phyloP scores from a whole-genome alignment of 345 rosid species.

The Camelina sativa region DNA sequence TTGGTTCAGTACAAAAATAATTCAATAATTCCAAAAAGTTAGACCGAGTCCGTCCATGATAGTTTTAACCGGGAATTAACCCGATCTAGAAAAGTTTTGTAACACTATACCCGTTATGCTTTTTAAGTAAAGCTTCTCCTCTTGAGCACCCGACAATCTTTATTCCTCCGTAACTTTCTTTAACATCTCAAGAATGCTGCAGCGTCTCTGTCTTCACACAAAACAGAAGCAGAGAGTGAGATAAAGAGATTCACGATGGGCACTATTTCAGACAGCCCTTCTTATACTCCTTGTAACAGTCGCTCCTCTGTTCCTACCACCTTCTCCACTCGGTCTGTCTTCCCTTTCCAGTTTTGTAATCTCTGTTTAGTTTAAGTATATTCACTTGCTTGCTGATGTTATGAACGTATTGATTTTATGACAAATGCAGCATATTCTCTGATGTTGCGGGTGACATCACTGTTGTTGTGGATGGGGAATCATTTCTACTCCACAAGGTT shows the following conservation, averaged over 20 bases:
- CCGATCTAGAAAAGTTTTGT: background rate
- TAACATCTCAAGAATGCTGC: conserved; percentile 13
- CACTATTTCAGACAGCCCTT: conserved; percentile 22
- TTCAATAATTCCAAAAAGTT: background rate
- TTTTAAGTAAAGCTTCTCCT: conserved; percentile 33
- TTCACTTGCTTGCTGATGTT: background rate
- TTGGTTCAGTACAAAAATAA: background rate
- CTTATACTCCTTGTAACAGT: conserved; percentile 22
- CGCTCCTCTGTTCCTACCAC: conserved; percentile 43
- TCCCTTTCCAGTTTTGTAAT: conserved; percentile 1
- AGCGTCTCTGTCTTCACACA: conserved; percentile 26
- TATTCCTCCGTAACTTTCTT: background rate
- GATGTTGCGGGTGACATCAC: conserved; percentile 92
- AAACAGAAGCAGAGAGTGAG: conserved; percentile 27
- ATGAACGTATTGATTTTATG: background rate
- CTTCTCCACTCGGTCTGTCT: conserved; percentile 60
- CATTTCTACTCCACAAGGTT: conserved; percentile 93
- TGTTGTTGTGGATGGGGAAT: conserved; percentile 69
- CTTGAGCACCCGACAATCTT: conserved; percentile 33
- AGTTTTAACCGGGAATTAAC: background rate
- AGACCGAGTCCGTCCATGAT: background rate
- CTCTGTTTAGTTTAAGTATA: background rate
- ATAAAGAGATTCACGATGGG: conserved; percentile 24
- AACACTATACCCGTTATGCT: conserved; percentile 8
- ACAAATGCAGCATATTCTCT: conserved; percentile 70